Evolutionary conservation across 164 flowering plant species (phyloP).

Genomic region (Warburgia ugandensis): DNA sequence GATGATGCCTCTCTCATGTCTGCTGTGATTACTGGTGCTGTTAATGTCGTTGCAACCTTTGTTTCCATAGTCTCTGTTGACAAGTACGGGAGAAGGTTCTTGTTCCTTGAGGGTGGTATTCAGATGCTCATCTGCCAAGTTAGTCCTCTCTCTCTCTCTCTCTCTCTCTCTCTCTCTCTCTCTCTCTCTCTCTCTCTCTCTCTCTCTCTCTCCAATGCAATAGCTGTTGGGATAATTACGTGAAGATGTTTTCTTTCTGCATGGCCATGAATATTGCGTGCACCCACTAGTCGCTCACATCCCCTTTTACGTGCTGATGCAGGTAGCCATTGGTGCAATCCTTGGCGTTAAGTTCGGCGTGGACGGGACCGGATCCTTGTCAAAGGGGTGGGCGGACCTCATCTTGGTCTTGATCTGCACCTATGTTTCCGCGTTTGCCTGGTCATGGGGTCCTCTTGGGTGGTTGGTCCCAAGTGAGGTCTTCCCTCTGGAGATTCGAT

Average conservation of each 20-base stretch:
- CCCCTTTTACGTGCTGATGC: neutral
- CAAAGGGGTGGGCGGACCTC: conserved; percentile 7
- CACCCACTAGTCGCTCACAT: neutral
- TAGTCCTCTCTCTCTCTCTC: no score
- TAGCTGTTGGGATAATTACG: no score
- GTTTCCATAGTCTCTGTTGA: conserved; percentile 16
- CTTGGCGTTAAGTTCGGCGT: conserved; percentile 16
- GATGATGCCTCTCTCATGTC: conserved; percentile 19
- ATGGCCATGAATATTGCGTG: neutral
- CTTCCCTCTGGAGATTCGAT: conserved; percentile 21
- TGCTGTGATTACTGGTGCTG: conserved; percentile 18
- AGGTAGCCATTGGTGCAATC: conserved; percentile 10
- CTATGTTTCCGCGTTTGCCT: conserved; percentile 20
- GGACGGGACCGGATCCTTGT: conserved; percentile 10
- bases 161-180: no score
- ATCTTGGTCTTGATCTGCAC: conserved; percentile 15
- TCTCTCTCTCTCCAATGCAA: neutral
- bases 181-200: no score
- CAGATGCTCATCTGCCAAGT: conserved; percentile 21
- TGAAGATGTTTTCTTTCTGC: neutral
- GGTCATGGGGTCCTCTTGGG: conserved; percentile 24
- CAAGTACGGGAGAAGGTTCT: conserved; percentile 16
- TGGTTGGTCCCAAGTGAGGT: conserved; percentile 23
- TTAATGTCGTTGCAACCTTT: conserved; percentile 16
- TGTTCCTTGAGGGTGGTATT: conserved; percentile 18